Evolutionary conservation across 805 yeast genomes (phyloP).

Genomic region (Ogataea haglerorum): DNA sequence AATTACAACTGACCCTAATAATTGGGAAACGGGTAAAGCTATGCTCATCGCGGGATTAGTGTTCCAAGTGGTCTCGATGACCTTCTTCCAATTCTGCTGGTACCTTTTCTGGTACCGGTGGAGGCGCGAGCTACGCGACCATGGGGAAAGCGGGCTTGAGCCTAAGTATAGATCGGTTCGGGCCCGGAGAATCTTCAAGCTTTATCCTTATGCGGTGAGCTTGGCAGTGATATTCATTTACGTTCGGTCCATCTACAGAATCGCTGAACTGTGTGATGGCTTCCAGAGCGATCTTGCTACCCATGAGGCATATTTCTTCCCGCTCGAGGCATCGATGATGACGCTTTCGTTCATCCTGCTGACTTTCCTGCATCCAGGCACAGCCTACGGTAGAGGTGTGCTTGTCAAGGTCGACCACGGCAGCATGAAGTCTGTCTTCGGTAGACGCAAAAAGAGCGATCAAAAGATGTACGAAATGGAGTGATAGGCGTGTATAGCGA

Average conservation of each 20-base stretch:
- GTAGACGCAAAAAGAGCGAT: neutral
- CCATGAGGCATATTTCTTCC: slow-evolving; percentile 56
- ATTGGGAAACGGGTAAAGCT: slow-evolving; percentile 49
- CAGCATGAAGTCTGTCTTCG: neutral
- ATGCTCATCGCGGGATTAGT: slow-evolving; percentile 77
- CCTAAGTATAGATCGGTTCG: slow-evolving; percentile 37
- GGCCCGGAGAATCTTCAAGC: slow-evolving; percentile 34
- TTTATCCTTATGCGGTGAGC: slow-evolving; percentile 44
- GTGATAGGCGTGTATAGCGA: neutral
- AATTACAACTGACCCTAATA: slow-evolving; percentile 31
- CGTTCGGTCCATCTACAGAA: slow-evolving; percentile 68
- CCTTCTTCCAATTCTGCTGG: slow-evolving; percentile 52
- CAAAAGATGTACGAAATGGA: neutral
- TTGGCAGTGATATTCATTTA: slow-evolving; percentile 53
- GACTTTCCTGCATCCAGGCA: slow-evolving; percentile 15
- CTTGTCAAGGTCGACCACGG: neutral
- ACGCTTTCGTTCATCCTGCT: slow-evolving; percentile 64
- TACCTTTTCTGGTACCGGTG: slow-evolving; percentile 43
- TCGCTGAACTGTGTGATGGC: slow-evolving; percentile 68
- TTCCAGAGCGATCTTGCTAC: slow-evolving; percentile 65
- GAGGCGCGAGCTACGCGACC: slow-evolving; percentile 23
- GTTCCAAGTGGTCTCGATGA: slow-evolving; percentile 70
- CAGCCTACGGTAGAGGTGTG: neutral
- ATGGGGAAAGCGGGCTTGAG: slow-evolving; percentile 35
- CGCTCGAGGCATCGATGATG: slow-evolving; percentile 63